Conservation (phyloP, 371 early-diverging fungal genomes). For the Mucor racemosus region DNA sequence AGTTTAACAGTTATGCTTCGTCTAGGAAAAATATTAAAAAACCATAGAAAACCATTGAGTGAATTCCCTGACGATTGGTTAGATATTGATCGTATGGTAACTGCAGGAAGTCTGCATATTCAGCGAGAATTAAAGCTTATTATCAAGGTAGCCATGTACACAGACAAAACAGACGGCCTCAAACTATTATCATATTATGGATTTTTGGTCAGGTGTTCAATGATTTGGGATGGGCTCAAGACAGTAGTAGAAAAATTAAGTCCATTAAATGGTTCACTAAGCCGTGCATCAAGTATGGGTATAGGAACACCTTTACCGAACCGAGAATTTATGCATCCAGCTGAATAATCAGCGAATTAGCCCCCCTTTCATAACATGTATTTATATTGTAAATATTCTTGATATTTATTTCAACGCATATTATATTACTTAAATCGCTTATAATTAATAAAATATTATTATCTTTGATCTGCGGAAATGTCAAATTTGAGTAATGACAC, state of each 20-base stretch:
- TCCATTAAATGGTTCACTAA: constrained; percentile 27
- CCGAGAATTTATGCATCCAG: constrained; percentile 14
- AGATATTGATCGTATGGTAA: constrained; percentile 28
- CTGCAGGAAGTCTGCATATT: constrained; percentile 18
- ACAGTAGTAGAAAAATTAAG: constrained; percentile 32
- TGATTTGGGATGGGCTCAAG: constrained; percentile 33
- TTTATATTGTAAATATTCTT: background rate
- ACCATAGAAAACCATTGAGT: constrained; percentile 19
- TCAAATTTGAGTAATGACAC: too few species aligned
- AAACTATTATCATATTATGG: constrained; percentile 30
- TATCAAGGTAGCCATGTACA: constrained; percentile 18
- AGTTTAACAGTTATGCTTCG: constrained; percentile 28
- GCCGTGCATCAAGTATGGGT: constrained; percentile 24
- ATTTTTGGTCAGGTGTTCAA: constrained; percentile 30
- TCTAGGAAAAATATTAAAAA: constrained; percentile 21
- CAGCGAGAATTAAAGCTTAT: constrained; percentile 20
- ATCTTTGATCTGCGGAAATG: background rate
- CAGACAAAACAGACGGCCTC: constrained; percentile 22
- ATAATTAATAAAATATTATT: background rate
- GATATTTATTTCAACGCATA: background rate
- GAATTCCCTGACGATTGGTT: constrained; percentile 30
- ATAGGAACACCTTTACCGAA: constrained; percentile 19
- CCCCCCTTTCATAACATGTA: background rate
- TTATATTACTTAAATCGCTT: background rate
- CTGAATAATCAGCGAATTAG: constrained; percentile 3